A percentile compares a stretch with the other conserved stretches of the same genome.
These are phyloP conservation scores for Fonsecaea multimorphosa DNA, from an alignment of 2,329 filamentous ascomycete genomes.

Conservation along the genomic window DNA sequence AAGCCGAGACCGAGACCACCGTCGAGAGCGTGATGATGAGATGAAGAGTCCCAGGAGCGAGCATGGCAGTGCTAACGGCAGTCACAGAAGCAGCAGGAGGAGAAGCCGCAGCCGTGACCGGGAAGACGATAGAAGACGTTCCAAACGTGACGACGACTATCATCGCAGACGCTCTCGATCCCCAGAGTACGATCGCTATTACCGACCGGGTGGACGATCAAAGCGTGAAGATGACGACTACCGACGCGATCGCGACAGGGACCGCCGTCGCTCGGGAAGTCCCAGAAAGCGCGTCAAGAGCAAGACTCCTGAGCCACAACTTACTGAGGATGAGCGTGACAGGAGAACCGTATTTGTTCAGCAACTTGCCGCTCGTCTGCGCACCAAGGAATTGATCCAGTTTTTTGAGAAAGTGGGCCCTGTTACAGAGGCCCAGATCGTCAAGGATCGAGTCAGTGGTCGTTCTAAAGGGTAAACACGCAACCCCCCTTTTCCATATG, in stretches of 20 bases:
- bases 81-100: slow-evolving; percentile 76
- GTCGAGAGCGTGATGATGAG: slow-evolving; percentile 60
- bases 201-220: slow-evolving; percentile 57
- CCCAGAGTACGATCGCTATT: slow-evolving; percentile 65
- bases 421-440: slow-evolving; percentile 97
- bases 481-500: slow-evolving; percentile 16
- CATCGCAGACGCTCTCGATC: slow-evolving; percentile 77
- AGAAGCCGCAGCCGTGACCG: slow-evolving; percentile 80
- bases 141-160: slow-evolving; percentile 67
- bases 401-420: slow-evolving; percentile 96
- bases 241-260: slow-evolving; percentile 54
- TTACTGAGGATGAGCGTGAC: slow-evolving; percentile 95
- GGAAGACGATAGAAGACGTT: slow-evolving; percentile 75
- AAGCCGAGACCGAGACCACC: slow-evolving; percentile 61
- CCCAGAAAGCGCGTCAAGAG: slow-evolving; percentile 47
- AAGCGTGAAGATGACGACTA: slow-evolving; percentile 57
- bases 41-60: slow-evolving; percentile 75
- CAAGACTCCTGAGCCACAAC: slow-evolving; percentile 69
- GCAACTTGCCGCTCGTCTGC: slow-evolving; percentile 90
- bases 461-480: slow-evolving; percentile 96
- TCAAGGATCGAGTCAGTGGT: slow-evolving; percentile 95
- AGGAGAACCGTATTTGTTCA: slow-evolving; percentile 97
- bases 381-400: slow-evolving; percentile 87
- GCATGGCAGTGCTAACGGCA: slow-evolving; percentile 69
- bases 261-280: slow-evolving; percentile 52